phyloP scores from a whole-genome alignment of 2,329 filamentous ascomycete genomes.

The Alternaria sp. region DNA sequence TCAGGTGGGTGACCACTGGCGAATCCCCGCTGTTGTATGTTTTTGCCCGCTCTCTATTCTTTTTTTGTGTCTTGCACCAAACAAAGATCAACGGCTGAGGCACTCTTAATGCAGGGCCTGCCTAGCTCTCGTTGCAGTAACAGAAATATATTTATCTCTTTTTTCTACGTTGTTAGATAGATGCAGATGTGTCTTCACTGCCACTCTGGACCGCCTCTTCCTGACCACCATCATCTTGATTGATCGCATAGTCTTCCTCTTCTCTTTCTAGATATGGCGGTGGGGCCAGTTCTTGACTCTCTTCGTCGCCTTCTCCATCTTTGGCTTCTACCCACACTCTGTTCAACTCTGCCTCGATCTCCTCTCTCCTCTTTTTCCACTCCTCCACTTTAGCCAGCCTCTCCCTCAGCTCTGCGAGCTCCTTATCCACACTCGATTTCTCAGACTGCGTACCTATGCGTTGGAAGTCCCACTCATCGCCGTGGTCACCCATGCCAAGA shows the following conservation, averaged over 20 bases:
- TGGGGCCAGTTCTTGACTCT: slow-evolving; percentile 45
- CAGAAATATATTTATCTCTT: background rate
- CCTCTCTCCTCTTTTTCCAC: slow-evolving; percentile 79
- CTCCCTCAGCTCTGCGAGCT: slow-evolving; percentile 84
- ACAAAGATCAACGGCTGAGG: background rate
- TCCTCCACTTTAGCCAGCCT: slow-evolving; percentile 80
- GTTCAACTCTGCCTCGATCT: slow-evolving; percentile 83
- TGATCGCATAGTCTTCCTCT: background rate
- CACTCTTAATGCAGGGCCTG: background rate
- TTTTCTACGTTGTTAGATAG: background rate
- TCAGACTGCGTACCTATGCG: slow-evolving; percentile 92
- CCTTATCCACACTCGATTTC: slow-evolving; percentile 91
- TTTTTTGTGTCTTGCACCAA: background rate
- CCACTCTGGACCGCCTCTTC: background rate
- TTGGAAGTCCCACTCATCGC: slow-evolving; percentile 91
- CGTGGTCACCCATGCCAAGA: slow-evolving; percentile 79
- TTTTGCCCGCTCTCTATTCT: background rate
- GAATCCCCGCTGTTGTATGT: slow-evolving; percentile 3
- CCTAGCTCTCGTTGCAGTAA: background rate
- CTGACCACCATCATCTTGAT: background rate
- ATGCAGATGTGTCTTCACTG: background rate
- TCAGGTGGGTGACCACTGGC: background rate
- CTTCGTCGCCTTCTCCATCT: slow-evolving; percentile 31
- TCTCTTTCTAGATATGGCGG: slow-evolving; percentile 45
- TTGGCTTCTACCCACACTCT: slow-evolving; percentile 64